Percentiles rank a stretch among this genome's conserved stretches.
Conservation (phyloP, 2,329 filamentous ascomycete species). For the Colletotrichum spaethianum region DNA sequence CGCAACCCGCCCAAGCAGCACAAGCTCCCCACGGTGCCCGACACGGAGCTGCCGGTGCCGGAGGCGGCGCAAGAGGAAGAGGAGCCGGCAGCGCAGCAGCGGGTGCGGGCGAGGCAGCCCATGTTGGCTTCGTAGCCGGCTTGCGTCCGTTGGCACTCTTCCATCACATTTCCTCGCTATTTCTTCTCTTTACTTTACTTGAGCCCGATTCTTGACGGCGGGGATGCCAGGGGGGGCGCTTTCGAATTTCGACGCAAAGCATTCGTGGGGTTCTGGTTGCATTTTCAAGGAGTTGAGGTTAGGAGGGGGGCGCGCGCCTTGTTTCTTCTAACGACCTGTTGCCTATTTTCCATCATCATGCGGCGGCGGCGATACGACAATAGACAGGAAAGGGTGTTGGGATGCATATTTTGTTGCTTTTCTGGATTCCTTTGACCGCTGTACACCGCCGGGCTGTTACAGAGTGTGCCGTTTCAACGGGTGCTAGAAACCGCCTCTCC, state of each 20-base stretch:
- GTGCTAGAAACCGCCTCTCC: not conserved
- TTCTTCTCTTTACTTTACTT: not conserved
- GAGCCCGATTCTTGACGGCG: not conserved
- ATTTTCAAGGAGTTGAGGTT: constrained; percentile 20
- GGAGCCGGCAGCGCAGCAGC: constrained; percentile 31
- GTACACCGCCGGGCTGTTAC: not conserved
- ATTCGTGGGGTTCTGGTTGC: constrained; percentile 4
- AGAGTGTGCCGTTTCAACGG: not conserved
- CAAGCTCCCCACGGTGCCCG: constrained; percentile 48
- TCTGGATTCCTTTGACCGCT: not conserved
- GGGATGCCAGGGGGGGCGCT: no score
- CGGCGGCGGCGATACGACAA: not conserved
- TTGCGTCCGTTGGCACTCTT: not conserved
- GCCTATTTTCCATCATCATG: not conserved
- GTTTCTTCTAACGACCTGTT: not conserved
- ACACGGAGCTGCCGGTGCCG: constrained; percentile 51
- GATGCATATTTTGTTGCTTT: not conserved
- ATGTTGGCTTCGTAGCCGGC: constrained; percentile 54
- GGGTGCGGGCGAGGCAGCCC: constrained; percentile 44
- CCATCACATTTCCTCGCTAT: not conserved
- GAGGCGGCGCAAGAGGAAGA: constrained; percentile 42
- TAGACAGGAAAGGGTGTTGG: constrained; percentile 4
- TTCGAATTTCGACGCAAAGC: constrained; percentile 5
- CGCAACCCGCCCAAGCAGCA: constrained; percentile 34
- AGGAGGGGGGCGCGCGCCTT: not conserved